phyloP scores from a whole-genome alignment of 106 monocot genomes.

The Apostasia shenzhenica region DNA sequence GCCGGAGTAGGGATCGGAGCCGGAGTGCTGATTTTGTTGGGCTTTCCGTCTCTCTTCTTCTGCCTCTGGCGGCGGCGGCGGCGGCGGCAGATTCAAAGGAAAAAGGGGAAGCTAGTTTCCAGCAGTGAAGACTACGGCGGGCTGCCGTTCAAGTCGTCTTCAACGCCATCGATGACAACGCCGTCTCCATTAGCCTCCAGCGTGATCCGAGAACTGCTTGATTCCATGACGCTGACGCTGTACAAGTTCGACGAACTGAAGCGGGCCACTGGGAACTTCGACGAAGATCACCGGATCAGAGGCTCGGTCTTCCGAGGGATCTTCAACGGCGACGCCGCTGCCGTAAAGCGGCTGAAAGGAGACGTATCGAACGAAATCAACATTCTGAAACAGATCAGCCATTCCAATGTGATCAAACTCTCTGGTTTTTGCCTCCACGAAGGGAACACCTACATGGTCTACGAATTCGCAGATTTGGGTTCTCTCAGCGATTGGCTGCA shows the following conservation, averaged over 20 bases:
- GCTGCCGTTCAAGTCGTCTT: neutral
- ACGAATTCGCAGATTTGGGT: conserved; percentile 65
- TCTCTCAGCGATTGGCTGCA: conserved; percentile 78
- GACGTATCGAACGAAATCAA: conserved; percentile 66
- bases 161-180: conserved; percentile 1
- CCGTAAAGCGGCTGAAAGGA: conserved; percentile 60
- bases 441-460: conserved; percentile 78
- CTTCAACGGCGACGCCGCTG: conserved; percentile 70
- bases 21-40: conserved; percentile 16
- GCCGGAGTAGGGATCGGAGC: conserved; percentile 46
- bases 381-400: conserved; percentile 69
- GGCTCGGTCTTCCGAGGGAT: conserved; percentile 62
- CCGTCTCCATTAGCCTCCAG: conserved; percentile 13
- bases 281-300: conserved; percentile 45
- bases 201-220: conserved; percentile 34
- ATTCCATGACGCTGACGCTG: conserved; percentile 34
- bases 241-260: conserved; percentile 70
- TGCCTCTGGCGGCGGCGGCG: conserved; percentile 6
- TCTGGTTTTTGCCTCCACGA: conserved; percentile 79
- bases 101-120: neutral
- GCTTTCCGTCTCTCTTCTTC: conserved; percentile 1
- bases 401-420: conserved; percentile 62
- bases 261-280: conserved; percentile 54
- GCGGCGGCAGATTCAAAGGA: neutral
- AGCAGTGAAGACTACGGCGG: neutral